A percentile compares a stretch with the other conserved stretches of the same genome.
Evolutionary conservation across 495 filamentous ascomycete species (phyloP).

Genomic region (Penicillium waksmanii): DNA sequence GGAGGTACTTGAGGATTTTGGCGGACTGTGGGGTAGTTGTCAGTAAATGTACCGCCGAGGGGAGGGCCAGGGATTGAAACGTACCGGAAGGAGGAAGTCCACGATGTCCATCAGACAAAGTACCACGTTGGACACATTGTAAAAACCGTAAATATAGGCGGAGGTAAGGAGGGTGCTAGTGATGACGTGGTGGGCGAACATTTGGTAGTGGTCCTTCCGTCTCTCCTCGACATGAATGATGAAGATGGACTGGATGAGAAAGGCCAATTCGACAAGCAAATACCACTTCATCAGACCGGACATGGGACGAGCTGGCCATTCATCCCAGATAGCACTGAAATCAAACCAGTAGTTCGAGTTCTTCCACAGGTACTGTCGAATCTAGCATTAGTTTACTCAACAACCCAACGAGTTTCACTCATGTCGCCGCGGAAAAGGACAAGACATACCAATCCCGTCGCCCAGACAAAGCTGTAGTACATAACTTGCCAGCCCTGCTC

Average conservation of each 20-base stretch:
- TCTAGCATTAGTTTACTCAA: neutral
- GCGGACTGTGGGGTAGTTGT: conserved; percentile 62
- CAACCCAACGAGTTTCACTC: conserved; percentile 2
- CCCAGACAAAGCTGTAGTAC: conserved; percentile 80
- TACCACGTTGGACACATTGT: conserved; percentile 85
- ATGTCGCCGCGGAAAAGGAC: neutral
- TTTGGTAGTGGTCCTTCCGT: conserved; percentile 92
- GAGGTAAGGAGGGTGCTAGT: conserved; percentile 78
- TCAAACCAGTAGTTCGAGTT: conserved; percentile 79
- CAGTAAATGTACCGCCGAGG: neutral
- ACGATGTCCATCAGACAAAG: conserved; percentile 93
- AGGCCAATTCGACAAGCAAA: conserved; percentile 86
- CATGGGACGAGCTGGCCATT: conserved; percentile 78
- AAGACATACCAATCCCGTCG: conserved; percentile 77
- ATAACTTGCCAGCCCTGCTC: conserved; percentile 91
- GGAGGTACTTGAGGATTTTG: conserved; percentile 91
- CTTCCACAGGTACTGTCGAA: conserved; percentile 73
- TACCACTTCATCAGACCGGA: conserved; percentile 82
- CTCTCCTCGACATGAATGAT: conserved; percentile 93
- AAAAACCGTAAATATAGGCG: conserved; percentile 83
- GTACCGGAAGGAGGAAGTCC: conserved; percentile 82
- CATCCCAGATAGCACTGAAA: conserved; percentile 75
- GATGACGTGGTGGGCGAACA: conserved; percentile 93
- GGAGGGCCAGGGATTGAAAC: neutral
- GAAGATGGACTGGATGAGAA: conserved; percentile 92